These are phyloP conservation scores for Drechslerella stenobrocha DNA, from an alignment of 2,329 filamentous ascomycete species.

Conservation along the genomic window DNA sequence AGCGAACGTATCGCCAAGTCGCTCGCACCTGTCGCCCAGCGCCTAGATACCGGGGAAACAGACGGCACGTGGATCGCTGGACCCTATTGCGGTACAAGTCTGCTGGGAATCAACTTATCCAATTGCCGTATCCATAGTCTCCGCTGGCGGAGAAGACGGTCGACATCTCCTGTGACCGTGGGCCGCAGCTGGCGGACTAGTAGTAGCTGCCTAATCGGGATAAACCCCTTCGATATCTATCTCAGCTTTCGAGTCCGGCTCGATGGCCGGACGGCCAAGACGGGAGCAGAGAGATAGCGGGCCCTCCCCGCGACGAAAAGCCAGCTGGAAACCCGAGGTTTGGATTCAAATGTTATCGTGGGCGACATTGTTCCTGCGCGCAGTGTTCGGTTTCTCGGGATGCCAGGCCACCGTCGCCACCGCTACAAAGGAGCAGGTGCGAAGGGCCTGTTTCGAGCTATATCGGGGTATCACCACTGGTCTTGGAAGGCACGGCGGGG, in stretches of 20 bases:
- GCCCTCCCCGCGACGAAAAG: no score
- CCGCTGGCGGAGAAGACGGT: not conserved
- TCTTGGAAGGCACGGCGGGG: not conserved
- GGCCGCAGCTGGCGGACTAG: conserved; percentile 14
- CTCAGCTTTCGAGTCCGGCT: no score
- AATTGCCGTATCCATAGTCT: conserved; percentile 4
- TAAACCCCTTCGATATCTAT: not conserved
- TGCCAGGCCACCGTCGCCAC: not conserved
- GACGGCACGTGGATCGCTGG: conserved; percentile 21
- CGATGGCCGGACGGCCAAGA: not conserved
- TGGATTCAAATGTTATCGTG: no score
- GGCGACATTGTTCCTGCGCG: no score
- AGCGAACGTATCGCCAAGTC: conserved; percentile 17
- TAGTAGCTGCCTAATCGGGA: conserved; percentile 27
- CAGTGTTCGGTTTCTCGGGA: not conserved
- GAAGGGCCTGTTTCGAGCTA: conserved; percentile 9
- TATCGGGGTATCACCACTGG: conserved; percentile 19
- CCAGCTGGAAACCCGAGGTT: no score
- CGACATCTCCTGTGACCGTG: conserved; percentile 22
- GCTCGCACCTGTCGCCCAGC: not conserved
- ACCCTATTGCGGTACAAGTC: conserved; percentile 12
- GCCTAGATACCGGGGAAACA: conserved; percentile 20
- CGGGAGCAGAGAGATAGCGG: no score
- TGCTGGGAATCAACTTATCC: conserved; percentile 2
- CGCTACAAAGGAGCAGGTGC: conserved; percentile 14